Conservation (phyloP, 331 rosid genomes). For the Spiraea crenata region DNA sequence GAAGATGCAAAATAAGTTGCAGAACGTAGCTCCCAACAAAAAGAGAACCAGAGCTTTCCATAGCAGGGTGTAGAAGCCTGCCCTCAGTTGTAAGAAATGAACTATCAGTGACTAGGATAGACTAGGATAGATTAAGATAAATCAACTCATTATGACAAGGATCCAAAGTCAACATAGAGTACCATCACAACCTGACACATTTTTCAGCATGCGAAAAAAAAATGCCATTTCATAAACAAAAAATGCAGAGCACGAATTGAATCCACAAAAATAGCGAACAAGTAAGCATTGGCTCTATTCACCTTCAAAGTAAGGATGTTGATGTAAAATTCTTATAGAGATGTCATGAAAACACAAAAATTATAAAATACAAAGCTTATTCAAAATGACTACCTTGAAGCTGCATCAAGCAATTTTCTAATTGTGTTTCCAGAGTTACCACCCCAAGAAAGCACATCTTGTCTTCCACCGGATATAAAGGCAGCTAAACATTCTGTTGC, state of each 20-base stretch:
- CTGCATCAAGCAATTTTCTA: constrained; percentile 79
- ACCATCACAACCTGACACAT: not conserved
- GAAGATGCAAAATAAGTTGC: constrained; percentile 88
- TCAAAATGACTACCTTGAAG: constrained; percentile 62
- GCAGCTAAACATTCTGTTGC: constrained; percentile 93
- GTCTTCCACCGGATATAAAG: constrained; percentile 72
- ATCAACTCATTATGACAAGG: constrained; percentile 4
- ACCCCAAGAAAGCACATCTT: constrained; percentile 79
- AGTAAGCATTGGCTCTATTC: not conserved
- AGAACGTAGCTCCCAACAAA: constrained; percentile 90
- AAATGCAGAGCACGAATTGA: not conserved
- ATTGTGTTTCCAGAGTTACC: constrained; percentile 64
- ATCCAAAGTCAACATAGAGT: not conserved
- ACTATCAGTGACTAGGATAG: constrained; percentile 6
- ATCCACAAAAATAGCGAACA: not conserved
- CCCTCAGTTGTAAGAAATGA: constrained; percentile 29
- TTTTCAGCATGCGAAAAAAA: not conserved
- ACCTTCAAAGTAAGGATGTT: not conserved
- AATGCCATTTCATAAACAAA: not conserved
- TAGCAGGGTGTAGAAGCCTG: constrained; percentile 81
- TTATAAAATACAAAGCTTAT: not conserved
- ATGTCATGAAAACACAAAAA: not conserved
- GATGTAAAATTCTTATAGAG: not conserved
- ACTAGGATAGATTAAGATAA: too few relatives aligned
- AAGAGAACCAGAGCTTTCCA: constrained; percentile 96